Evolutionary conservation across 1,284 basidiomycete genomes (phyloP).

Genomic region (Puccinia polysora): DNA sequence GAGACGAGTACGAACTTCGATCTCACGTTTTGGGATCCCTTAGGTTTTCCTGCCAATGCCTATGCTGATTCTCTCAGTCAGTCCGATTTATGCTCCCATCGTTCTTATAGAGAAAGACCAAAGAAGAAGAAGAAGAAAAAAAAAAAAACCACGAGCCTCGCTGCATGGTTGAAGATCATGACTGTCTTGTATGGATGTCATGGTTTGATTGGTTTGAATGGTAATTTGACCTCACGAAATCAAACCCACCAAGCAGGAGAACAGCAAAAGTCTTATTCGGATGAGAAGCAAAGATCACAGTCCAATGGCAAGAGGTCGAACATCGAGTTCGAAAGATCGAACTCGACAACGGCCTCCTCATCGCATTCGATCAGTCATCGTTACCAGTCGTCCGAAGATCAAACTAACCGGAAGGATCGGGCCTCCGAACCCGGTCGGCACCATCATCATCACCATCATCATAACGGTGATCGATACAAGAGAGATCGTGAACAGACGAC

Average conservation of each 20-base stretch:
- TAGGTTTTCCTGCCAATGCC: slow-evolving; percentile 43
- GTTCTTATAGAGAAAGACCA: too few species aligned
- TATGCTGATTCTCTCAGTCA: slow-evolving; percentile 19
- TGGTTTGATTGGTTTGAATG: too few species aligned
- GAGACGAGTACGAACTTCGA: slow-evolving; percentile 78
- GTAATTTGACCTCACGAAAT: too few species aligned
- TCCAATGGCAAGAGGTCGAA: not conserved
- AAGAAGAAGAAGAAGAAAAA: too few species aligned
- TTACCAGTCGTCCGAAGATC: too few species aligned
- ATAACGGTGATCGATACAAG: not conserved
- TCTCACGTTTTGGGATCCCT: slow-evolving; percentile 64
- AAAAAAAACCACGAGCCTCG: too few species aligned
- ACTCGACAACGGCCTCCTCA: not conserved
- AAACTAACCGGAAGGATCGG: too few species aligned
- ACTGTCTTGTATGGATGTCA: too few species aligned
- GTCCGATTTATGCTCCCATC: not conserved
- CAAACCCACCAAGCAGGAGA: not conserved
- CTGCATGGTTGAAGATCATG: too few species aligned
- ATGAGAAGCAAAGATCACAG: not conserved
- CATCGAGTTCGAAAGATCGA: not conserved
- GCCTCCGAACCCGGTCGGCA: slow-evolving; percentile 4
- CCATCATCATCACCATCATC: not conserved
- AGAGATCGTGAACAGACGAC: not conserved
- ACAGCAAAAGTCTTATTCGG: not conserved
- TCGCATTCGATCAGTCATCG: too few species aligned